A percentile compares a stretch with the other conserved stretches of the same genome.
Conservation (phyloP, 768 basidiomycete genomes). For the Pholiota microspora region DNA sequence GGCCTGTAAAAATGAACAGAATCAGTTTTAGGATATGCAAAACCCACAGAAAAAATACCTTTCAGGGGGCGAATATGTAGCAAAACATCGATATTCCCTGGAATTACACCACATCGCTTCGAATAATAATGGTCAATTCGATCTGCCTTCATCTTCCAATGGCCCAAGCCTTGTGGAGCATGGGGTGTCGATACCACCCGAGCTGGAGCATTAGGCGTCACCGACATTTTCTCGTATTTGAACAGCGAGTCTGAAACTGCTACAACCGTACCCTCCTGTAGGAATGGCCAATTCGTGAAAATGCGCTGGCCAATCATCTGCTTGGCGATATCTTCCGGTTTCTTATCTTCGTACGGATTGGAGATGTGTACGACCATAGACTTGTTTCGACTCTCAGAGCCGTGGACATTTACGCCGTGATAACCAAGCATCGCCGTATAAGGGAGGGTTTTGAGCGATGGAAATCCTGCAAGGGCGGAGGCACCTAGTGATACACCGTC, state of each 20-base stretch:
- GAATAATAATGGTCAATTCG: constrained; percentile 83
- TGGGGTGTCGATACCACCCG: constrained; percentile 76
- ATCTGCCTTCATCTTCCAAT: constrained; percentile 83
- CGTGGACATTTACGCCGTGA: constrained; percentile 94
- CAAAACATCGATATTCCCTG: constrained; percentile 75
- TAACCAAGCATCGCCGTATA: constrained; percentile 72
- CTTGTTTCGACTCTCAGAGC: constrained; percentile 86
- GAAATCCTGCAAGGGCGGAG: constrained; percentile 91
- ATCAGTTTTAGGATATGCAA: background rate
- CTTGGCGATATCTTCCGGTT: constrained; percentile 70
- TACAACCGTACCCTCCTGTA: constrained; percentile 87
- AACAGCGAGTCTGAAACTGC: constrained; percentile 85
- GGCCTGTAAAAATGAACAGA: constrained; percentile 44
- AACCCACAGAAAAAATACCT: constrained; percentile 44
- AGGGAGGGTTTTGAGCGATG: constrained; percentile 88
- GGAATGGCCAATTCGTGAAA: constrained; percentile 91
- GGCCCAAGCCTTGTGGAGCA: constrained; percentile 56
- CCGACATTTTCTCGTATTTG: constrained; percentile 73
- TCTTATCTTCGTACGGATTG: constrained; percentile 66
- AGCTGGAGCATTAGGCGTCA: constrained; percentile 47
- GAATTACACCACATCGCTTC: constrained; percentile 85
- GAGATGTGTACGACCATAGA: constrained; percentile 89
- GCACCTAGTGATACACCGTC: constrained; percentile 87
- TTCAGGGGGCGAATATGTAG: constrained; percentile 90
- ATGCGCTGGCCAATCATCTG: constrained; percentile 74